Evolutionary conservation across 1,284 basidiomycete genomes (phyloP), one percentile per base, ranked within the genome.

Genomic region (Cutaneotrichosporon mucoides): DNA sequence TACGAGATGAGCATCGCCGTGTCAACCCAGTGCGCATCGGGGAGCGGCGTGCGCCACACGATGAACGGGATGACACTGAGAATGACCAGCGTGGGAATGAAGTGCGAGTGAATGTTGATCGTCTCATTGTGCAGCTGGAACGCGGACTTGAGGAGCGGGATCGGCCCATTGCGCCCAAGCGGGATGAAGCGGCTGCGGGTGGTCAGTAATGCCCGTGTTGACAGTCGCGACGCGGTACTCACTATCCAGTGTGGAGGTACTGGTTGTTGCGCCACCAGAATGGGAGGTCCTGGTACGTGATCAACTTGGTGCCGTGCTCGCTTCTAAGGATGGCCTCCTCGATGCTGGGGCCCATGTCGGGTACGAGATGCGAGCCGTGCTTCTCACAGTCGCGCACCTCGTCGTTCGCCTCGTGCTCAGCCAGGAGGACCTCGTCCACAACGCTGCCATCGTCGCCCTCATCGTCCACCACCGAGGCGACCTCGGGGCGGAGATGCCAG

Each of bases 81-180:
- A 59, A 90, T 89, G 36, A 89, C 72, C 11, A 89, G 61, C 68
- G 89, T 84, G 16, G 90, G 90, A 57, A 92, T 82, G 51, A 90
- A 82, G 76, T 95, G 91, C 24, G 90, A 91, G 77, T 94, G 88
- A 66, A 95, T 95, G 76, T 95, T 95, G 63, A 92, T 89, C 52
- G 90, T 91, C 79, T 95, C 92, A 75, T 95, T 95, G 76, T 95
- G 92, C 63, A 88, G 34, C 10, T 33, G 24, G 65, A 92, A 90
- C 16, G 90, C 71, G 16, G 90, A 92, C 67, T 85, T 76, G 51
- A 91, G 61, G 52, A 95, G 84, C n/a, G 76, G 76, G 15, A 79
- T 86, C 79, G 46, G 85, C 83, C 90, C 90, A 85, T 75, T 82
- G 80, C 64, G 88, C 53, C 76, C 75, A 4, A 92, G 79, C 13